These are phyloP conservation scores for Diophrys appendiculata DNA, from an alignment of 73 alveolate species.

Conservation along the genomic window DNA sequence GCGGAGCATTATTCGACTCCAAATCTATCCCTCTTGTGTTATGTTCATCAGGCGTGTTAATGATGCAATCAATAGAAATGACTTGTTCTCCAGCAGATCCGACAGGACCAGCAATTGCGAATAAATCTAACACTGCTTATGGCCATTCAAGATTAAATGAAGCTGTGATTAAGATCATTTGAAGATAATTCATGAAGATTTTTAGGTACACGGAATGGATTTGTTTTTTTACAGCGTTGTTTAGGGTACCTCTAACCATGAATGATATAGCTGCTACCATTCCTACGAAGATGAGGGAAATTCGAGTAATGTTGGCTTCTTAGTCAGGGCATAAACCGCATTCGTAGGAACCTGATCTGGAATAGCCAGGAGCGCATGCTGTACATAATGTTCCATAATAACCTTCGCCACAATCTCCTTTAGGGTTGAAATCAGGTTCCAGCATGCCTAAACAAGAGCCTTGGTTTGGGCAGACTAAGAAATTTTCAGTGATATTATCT, in stretches of 20 bases:
- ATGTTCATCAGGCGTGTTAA: constrained; percentile 22
- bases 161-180: constrained; percentile 55
- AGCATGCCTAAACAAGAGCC: constrained; percentile 65
- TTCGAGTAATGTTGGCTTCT: constrained; percentile 7
- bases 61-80: constrained; percentile 64
- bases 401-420: constrained; percentile 72
- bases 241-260: constrained; percentile 46
- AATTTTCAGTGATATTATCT: constrained; percentile 56
- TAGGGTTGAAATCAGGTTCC: constrained; percentile 41
- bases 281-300: constrained; percentile 27
- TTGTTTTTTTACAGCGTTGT: constrained; percentile 48
- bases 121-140: constrained; percentile 20
- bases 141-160: constrained; percentile 71
- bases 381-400: constrained; percentile 66
- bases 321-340: constrained; percentile 62
- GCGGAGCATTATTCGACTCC: constrained; percentile 31
- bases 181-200: constrained; percentile 58
- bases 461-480: constrained; percentile 41
- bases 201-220: constrained; percentile 61
- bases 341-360: constrained; percentile 46
- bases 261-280: constrained; percentile 9
- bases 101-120: constrained; percentile 35
- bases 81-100: constrained; percentile 36
- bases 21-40: constrained; percentile 11
- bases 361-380: constrained; percentile 73